Conservation (phyloP, 371 early-diverging fungal genomes). For the Saksenaea vasiformis region DNA sequence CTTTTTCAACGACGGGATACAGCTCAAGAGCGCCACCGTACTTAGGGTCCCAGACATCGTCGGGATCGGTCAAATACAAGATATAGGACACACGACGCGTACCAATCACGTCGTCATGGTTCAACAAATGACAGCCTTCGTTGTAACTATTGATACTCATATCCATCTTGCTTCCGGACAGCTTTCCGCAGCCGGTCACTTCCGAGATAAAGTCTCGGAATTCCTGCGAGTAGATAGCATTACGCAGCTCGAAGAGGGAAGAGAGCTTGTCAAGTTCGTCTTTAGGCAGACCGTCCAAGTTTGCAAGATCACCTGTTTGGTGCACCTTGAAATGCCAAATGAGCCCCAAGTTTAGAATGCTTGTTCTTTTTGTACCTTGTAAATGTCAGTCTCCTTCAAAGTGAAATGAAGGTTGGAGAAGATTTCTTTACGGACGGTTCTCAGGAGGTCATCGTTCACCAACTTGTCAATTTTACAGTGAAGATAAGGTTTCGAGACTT, state of each 20-base stretch:
- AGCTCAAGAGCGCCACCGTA: conserved; percentile 77
- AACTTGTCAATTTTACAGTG: conserved; percentile 66
- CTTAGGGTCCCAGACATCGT: conserved; percentile 56
- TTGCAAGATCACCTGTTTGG: conserved; percentile 82
- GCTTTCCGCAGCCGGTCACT: conserved; percentile 71
- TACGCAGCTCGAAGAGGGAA: conserved; percentile 58
- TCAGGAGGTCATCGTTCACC: conserved; percentile 58
- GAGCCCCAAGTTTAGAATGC: background rate
- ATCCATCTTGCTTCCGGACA: conserved; percentile 65
- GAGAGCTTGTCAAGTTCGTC: conserved; percentile 54
- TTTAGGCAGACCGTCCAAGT: conserved; percentile 69
- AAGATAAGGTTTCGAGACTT: conserved; percentile 62
- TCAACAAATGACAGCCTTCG: conserved; percentile 71
- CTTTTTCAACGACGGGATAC: conserved; percentile 63
- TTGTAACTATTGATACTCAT: conserved; percentile 68
- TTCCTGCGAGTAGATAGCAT: conserved; percentile 69
- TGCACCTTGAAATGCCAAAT: conserved; percentile 26
- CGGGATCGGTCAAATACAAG: conserved; percentile 74
- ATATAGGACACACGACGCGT: conserved; percentile 77
- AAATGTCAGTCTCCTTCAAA: conserved; percentile 79
- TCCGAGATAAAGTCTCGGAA: conserved; percentile 67
- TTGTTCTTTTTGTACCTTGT: conserved; percentile 49
- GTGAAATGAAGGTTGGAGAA: conserved; percentile 63
- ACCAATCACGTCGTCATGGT: conserved; percentile 84
- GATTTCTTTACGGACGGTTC: conserved; percentile 67